Percentiles rank a stretch among this genome's conserved stretches.
These are phyloP conservation scores for Lodderomyces parapsilosis DNA, from an alignment of 1,139 yeast genomes.

Conservation along the genomic window DNA sequence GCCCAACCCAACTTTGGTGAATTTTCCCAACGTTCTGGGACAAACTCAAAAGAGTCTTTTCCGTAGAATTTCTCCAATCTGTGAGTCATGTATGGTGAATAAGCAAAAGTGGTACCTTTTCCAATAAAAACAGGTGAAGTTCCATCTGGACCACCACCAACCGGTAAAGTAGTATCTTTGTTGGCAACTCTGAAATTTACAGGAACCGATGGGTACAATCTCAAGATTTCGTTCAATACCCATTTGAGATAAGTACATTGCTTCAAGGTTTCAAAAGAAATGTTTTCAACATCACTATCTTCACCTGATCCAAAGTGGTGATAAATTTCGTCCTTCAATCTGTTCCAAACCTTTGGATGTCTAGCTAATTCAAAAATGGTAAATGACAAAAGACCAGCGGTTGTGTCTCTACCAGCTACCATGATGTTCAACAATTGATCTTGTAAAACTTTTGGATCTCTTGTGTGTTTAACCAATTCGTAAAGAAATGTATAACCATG, in stretches of 20 bases:
- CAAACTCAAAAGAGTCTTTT: slow-evolving; percentile 40
- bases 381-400: slow-evolving; percentile 54
- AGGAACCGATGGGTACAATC: slow-evolving; percentile 56
- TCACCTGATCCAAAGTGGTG: slow-evolving; percentile 34
- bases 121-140: slow-evolving; percentile 42
- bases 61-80: slow-evolving; percentile 43
- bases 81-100: slow-evolving; percentile 42
- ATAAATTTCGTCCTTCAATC: slow-evolving; percentile 32
- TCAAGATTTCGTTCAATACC: slow-evolving; percentile 48
- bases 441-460: slow-evolving; percentile 45
- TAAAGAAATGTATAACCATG: slow-evolving; percentile 49
- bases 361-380: slow-evolving; percentile 44
- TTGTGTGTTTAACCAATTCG: slow-evolving; percentile 50
- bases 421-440: slow-evolving; percentile 53
- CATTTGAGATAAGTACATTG: slow-evolving; percentile 47
- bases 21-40: slow-evolving; percentile 51
- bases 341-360: slow-evolving; percentile 37
- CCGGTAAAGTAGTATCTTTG: slow-evolving; percentile 41
- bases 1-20: slow-evolving; percentile 41
- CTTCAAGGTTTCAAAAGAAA: slow-evolving; percentile 47
- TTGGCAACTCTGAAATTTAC: slow-evolving; percentile 45
- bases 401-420: slow-evolving; percentile 58
- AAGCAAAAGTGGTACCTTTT: slow-evolving; percentile 41
- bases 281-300: slow-evolving; percentile 19
- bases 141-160: slow-evolving; percentile 53